Evolutionary conservation across 768 basidiomycete species (phyloP), one percentile per base, ranked within the genome.

Genomic region (Boletus sensibilis): DNA sequence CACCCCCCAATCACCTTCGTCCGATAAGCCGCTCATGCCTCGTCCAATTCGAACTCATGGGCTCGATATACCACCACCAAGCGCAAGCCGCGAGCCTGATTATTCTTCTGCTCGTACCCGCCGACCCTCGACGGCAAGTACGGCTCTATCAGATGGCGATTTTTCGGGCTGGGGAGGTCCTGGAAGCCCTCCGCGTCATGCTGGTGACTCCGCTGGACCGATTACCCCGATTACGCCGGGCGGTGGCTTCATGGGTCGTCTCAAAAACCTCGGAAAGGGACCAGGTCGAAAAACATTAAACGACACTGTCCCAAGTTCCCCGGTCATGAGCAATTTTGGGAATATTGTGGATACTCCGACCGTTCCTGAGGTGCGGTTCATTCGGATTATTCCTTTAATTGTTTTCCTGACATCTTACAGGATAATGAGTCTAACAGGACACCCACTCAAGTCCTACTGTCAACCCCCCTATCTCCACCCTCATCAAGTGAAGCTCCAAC

Each of bases 261-360:
- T 94, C 56, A 90, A 86, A 69, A 86, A 75, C 51, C 82, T 94
- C 58, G 88, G 87, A 10, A 89, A 87, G 71, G 80, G 75, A 50
- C 71, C 78, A 46, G 77, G 74, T 60, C 72, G 75, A 61, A 74
- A 49, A 42, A 33, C 53, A 10, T 20, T 41, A 4, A 67, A 52
- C 2, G 71, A 72, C 29, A 18, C 35, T n/a, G 29, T 50, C 21
- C 67, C 65, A 18, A 68, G 60, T 34, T 71, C 72, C 41, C 66
- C 72, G 14, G 55, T 64, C 27, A 52, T 53, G 33, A 60, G 12
- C 43, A 59, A 42, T 50, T 35, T 47, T 37, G 62, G 59, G 7
- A 60, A 51, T 42, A 8, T 25, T 4, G n/a, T 47, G 16, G 70
- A 72, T 18, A 50, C 53, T 29, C 45, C 45, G 10, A 50, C 51